Conservation (phyloP, 768 basidiomycete species). For the Termitomyces sp. region DNA sequence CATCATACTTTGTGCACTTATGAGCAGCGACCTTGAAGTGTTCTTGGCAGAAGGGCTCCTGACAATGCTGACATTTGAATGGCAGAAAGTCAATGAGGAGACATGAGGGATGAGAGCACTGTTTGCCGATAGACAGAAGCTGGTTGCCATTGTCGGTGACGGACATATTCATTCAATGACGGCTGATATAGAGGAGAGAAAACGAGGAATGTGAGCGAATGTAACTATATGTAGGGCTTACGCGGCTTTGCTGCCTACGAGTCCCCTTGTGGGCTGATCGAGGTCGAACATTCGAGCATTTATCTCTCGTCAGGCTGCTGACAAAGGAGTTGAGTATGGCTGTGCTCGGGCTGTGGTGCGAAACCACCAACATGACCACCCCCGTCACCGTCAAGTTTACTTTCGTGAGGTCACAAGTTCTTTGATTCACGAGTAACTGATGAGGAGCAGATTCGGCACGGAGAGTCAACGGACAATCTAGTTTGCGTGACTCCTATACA, state of each 20-base stretch:
- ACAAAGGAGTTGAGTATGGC: not conserved
- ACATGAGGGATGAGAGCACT: constrained; percentile 66
- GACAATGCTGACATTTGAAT: constrained; percentile 82
- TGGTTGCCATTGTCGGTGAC: constrained; percentile 40
- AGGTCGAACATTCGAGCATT: constrained; percentile 1
- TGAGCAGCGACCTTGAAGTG: constrained; percentile 73
- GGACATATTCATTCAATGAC: constrained; percentile 12
- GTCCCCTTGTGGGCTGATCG: not conserved
- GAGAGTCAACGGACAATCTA: constrained; percentile 72
- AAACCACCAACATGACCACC: not conserved
- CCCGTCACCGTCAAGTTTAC: constrained; percentile 31
- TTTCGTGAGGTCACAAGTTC: constrained; percentile 27
- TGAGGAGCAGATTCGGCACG: constrained; percentile 60
- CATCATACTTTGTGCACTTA: constrained; percentile 65
- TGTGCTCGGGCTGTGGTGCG: not conserved
- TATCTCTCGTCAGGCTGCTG: not conserved
- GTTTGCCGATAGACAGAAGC: constrained; percentile 62
- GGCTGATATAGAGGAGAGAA: constrained; percentile 9
- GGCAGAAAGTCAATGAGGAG: constrained; percentile 78
- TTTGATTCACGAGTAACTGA: not conserved
- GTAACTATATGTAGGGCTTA: constrained; percentile 11
- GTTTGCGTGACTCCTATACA: constrained; percentile 28
- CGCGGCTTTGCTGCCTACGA: constrained; percentile 17
- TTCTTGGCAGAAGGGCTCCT: constrained; percentile 65
- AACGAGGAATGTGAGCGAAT: constrained; percentile 2